A percentile compares a stretch with the other conserved stretches of the same genome.
These are phyloP conservation scores for Salisapilia sapeloensis DNA, from an alignment of 352 stramenopile species.

Conservation along the genomic window DNA sequence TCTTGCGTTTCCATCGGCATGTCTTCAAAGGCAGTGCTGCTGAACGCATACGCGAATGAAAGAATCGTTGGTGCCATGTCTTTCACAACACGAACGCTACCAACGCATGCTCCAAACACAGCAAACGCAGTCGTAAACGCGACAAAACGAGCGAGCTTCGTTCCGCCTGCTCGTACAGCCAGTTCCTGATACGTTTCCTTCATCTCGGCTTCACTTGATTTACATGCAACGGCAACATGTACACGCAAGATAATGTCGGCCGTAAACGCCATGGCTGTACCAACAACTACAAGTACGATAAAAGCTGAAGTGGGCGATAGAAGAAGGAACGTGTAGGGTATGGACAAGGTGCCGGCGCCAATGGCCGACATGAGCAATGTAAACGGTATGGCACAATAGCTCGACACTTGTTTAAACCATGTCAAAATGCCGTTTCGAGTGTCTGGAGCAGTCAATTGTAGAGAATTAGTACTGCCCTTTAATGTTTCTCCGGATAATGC, in stretches of 20 bases:
- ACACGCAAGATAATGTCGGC: slow-evolving; percentile 41
- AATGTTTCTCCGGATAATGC: too few species aligned
- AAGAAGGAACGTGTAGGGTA: slow-evolving; percentile 55
- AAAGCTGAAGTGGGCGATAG: slow-evolving; percentile 20
- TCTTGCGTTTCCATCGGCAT: slow-evolving; percentile 13
- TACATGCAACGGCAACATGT: slow-evolving; percentile 28
- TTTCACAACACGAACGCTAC: slow-evolving; percentile 45
- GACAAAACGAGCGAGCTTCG: slow-evolving; percentile 24
- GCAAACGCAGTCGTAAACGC: slow-evolving; percentile 46
- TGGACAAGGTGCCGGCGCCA: slow-evolving; percentile 25
- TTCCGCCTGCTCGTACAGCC: slow-evolving; percentile 29
- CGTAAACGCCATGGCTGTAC: slow-evolving; percentile 51
- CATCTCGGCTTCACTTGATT: slow-evolving; percentile 11
- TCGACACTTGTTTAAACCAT: too few species aligned
- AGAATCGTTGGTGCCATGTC: slow-evolving; percentile 57
- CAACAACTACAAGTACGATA: slow-evolving; percentile 23
- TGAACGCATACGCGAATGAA: slow-evolving; percentile 12
- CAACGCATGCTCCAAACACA: slow-evolving; percentile 61
- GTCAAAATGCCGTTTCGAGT: too few species aligned
- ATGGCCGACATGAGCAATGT: slow-evolving; percentile 47
- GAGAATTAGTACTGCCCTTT: too few species aligned
- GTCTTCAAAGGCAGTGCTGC: slow-evolving; percentile 6
- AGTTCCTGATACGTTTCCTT: slow-evolving; percentile 49
- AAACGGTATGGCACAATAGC: slow-evolving; percentile 6
- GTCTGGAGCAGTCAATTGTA: too few species aligned